phyloP scores from a whole-genome alignment of 176 grass and related monocot genomes.

The Triticum aestivum region DNA sequence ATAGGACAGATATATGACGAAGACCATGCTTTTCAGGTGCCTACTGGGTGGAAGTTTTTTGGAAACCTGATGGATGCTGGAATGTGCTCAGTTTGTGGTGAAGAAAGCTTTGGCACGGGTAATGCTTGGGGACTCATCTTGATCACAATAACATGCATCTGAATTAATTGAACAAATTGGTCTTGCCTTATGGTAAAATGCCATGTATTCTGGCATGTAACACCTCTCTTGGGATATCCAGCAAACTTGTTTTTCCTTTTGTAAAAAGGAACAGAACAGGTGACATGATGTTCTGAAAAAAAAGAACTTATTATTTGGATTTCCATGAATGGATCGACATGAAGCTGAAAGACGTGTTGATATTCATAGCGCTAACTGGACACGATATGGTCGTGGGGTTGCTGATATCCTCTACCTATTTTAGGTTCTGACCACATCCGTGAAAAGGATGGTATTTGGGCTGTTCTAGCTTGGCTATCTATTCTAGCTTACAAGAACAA shows the following conservation, averaged over 20 bases:
- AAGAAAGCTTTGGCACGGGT: conserved; percentile 99
- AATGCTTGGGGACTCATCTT: conserved; percentile 14
- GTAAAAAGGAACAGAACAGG: background rate
- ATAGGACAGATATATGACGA: conserved; percentile 6
- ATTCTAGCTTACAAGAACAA: conserved; percentile 97
- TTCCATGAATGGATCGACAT: background rate
- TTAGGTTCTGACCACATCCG: conserved; percentile 98
- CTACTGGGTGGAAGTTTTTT: conserved; percentile 99
- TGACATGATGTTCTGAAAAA: background rate
- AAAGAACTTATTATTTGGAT: background rate
- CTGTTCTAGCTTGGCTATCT: conserved; percentile 98
- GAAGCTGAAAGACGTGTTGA: background rate
- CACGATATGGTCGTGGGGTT: background rate
- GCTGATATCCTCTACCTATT: conserved; percentile 21
- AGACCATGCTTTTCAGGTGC: conserved; percentile 75
- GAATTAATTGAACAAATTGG: background rate
- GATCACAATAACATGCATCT: background rate
- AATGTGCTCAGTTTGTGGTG: conserved; percentile 94
- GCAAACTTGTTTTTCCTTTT: background rate
- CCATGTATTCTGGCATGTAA: background rate
- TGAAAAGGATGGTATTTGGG: conserved; percentile 99
- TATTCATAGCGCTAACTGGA: background rate
- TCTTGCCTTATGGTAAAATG: conserved; percentile 8
- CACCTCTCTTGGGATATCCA: background rate
- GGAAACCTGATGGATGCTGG: conserved; percentile 99